Conservation (phyloP, 2,329 filamentous ascomycete species). For the Epichloe bromicola region DNA sequence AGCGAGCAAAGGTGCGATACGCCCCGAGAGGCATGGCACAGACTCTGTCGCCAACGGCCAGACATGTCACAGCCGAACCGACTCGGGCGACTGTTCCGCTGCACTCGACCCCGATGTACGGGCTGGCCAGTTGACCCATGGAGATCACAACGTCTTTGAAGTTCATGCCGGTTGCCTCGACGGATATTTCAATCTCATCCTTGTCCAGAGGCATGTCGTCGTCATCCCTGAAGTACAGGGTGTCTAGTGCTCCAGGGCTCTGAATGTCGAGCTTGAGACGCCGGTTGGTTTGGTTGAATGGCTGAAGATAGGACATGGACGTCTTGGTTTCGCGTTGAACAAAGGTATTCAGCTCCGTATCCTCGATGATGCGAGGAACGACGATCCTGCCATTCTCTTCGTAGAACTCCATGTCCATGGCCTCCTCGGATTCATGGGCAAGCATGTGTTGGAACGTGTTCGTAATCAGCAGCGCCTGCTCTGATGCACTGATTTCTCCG, state of each 20-base stretch:
- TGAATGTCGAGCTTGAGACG: constrained; percentile 26
- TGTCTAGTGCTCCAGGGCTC: constrained; percentile 24
- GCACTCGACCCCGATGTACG: constrained; percentile 26
- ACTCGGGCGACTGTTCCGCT: constrained; percentile 30
- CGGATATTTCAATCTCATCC: constrained; percentile 29
- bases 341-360: constrained; percentile 14
- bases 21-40: constrained; percentile 32
- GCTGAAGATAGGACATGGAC: constrained; percentile 16
- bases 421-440: not conserved
- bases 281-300: constrained; percentile 25
- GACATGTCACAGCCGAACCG: constrained; percentile 45
- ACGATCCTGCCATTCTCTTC: constrained; percentile 15
- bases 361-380: constrained; percentile 17
- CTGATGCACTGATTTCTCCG: constrained; percentile 8
- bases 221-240: constrained; percentile 27
- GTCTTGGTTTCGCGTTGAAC: constrained; percentile 15
- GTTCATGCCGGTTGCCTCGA: constrained; percentile 32
- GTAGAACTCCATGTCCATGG: constrained; percentile 17
- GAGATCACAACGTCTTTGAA: constrained; percentile 33
- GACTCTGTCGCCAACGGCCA: constrained; percentile 62
- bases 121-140: constrained; percentile 23
- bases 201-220: constrained; percentile 15
- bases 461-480: not conserved
- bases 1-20: constrained; percentile 21
- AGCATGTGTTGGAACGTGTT: not conserved